These are phyloP conservation scores for Vigna angularis DNA, from an alignment of 306 rosid genomes.

Conservation along the genomic window DNA sequence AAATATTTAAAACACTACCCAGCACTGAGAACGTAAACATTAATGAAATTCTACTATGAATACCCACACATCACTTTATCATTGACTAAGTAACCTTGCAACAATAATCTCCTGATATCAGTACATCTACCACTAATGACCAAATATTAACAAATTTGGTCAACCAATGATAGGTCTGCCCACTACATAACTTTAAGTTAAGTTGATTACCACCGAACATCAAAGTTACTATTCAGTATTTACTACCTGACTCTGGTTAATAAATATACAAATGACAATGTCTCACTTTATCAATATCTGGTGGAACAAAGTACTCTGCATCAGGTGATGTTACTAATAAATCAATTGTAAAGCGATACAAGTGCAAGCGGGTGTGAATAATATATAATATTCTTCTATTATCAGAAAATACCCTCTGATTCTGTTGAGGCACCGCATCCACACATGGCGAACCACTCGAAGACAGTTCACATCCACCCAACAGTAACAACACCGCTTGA, in stretches of 20 bases:
- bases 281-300: not conserved
- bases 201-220: not conserved
- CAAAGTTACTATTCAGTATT: not conserved
- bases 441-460: slow-evolving; percentile 55
- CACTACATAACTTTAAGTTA: not conserved
- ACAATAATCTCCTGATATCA: slow-evolving; percentile 4
- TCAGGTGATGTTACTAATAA: slow-evolving; percentile 12
- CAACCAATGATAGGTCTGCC: not conserved
- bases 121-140: not conserved
- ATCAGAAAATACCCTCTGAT: slow-evolving; percentile 65
- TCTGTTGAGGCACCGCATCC: slow-evolving; percentile 66
- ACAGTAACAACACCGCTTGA: slow-evolving; percentile 79
- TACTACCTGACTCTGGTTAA: not conserved
- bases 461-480: slow-evolving; percentile 85
- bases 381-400: slow-evolving; percentile 25
- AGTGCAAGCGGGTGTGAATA: slow-evolving; percentile 18
- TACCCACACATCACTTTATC: slow-evolving; percentile 7
- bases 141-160: slow-evolving; percentile 13
- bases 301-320: not conserved
- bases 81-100: not conserved
- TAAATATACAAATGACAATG: slow-evolving; percentile 11
- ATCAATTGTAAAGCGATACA: slow-evolving; percentile 16
- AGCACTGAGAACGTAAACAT: not conserved
- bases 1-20: slow-evolving; percentile 33
- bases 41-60: slow-evolving; percentile 16